These are phyloP conservation scores for Diutina neorugosa DNA, from an alignment of 1,139 yeast species.

Conservation along the genomic window DNA sequence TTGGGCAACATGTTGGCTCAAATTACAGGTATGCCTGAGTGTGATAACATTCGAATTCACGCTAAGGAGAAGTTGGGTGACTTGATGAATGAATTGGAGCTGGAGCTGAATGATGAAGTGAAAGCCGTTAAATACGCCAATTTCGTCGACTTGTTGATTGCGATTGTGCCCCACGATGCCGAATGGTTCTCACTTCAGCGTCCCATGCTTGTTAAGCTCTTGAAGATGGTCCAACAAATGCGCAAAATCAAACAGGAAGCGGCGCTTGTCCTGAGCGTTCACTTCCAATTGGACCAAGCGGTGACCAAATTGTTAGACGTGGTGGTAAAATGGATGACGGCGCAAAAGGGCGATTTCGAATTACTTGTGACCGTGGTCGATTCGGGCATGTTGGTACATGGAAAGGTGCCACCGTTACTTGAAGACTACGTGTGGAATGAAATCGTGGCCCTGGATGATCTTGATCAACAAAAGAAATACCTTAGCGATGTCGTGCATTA, in stretches of 20 bases:
- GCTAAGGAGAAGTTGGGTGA: conserved; percentile 40
- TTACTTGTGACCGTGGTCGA: conserved; percentile 38
- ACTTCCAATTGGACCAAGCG: conserved; percentile 67
- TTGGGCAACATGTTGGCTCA: conserved; percentile 57
- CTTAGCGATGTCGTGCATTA: conserved; percentile 42
- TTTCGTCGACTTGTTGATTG: conserved; percentile 48
- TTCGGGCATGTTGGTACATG: conserved; percentile 32
- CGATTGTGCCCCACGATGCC: conserved; percentile 39
- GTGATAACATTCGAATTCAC: conserved; percentile 42
- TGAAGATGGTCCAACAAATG: conserved; percentile 34
- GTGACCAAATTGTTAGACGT: conserved; percentile 47
- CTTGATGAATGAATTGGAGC: conserved; percentile 22
- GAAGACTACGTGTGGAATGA: conserved; percentile 47
- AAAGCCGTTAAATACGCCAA: conserved; percentile 61
- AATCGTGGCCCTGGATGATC: conserved; percentile 42
- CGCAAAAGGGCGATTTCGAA: conserved; percentile 18
- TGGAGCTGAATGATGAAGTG: conserved; percentile 38
- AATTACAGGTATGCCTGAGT: conserved; percentile 47
- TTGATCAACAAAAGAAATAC: conserved; percentile 34
- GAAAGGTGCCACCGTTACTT: conserved; percentile 34
- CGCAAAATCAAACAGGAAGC: conserved; percentile 19
- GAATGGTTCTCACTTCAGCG: conserved; percentile 54
- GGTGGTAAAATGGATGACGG: conserved; percentile 35
- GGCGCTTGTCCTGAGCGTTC: conserved; percentile 46
- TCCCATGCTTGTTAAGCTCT: conserved; percentile 34